These are phyloP conservation scores for Lachnellula cervina DNA, from an alignment of 2,329 filamentous ascomycete species.

Conservation along the genomic window DNA sequence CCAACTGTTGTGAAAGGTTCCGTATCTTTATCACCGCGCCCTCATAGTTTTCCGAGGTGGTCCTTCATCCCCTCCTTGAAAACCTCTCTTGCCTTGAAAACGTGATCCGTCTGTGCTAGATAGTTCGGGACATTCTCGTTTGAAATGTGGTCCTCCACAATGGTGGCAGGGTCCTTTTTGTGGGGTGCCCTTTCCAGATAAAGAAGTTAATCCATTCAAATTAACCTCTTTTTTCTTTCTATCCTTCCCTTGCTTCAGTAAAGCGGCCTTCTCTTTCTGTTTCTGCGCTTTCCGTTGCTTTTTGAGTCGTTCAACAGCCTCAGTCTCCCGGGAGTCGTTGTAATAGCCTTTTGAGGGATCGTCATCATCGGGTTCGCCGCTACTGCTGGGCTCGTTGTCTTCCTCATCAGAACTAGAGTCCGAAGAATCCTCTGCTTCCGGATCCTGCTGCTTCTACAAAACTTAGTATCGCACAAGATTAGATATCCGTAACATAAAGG, in stretches of 20 bases:
- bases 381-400: conserved; percentile 29
- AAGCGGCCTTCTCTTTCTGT: conserved; percentile 43
- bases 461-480: conserved; percentile 3
- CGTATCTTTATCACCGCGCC: not conserved
- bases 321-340: conserved; percentile 38
- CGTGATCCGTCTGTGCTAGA: conserved; percentile 13
- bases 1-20: not conserved
- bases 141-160: conserved; percentile 56
- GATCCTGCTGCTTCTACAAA: conserved; percentile 36
- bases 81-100: conserved; percentile 38
- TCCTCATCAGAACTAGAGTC: conserved; percentile 34
- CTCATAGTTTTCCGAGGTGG: conserved; percentile 1
- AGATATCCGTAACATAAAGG: not conserved
- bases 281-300: conserved; percentile 42
- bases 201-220: conserved; percentile 56
- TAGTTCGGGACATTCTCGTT: conserved; percentile 45
- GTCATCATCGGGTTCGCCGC: conserved; percentile 25
- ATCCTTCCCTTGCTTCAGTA: conserved; percentile 50
- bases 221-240: conserved; percentile 63
- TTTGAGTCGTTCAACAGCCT: conserved; percentile 38
- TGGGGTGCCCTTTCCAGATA: conserved; percentile 44
- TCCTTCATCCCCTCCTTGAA: conserved; percentile 21
- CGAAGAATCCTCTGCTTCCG: conserved; percentile 31
- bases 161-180: conserved; percentile 43
- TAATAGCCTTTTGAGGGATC: conserved; percentile 42